These are phyloP conservation scores for Penicillium brasilianum DNA, from an alignment of 2,329 filamentous ascomycete genomes.

Conservation along the genomic window DNA sequence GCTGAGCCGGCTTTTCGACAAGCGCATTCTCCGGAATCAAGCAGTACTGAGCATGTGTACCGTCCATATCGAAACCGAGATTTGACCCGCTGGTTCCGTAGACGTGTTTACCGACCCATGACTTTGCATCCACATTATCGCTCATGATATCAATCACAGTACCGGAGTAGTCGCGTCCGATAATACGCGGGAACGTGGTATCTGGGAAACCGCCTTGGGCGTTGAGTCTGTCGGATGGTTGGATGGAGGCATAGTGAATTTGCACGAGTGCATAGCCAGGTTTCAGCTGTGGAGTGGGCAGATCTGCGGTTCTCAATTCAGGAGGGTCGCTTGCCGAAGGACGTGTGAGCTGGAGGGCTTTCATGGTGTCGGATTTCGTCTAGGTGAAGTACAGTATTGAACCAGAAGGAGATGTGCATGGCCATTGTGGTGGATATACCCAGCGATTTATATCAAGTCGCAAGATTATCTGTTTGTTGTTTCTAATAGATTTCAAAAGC, in stretches of 20 bases:
- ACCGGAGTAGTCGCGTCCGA: slow-evolving; percentile 41
- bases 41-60: slow-evolving; percentile 36
- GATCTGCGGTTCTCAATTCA: neutral
- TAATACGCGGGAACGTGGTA: slow-evolving; percentile 35
- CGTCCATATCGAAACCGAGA: slow-evolving; percentile 34
- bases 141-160: slow-evolving; percentile 29
- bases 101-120: slow-evolving; percentile 33
- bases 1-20: slow-evolving; percentile 26
- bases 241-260: slow-evolving; percentile 34
- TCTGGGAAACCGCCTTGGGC: slow-evolving; percentile 38
- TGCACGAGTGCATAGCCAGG: slow-evolving; percentile 33
- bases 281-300: slow-evolving; percentile 25
- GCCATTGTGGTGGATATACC: neutral
- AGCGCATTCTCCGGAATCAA: slow-evolving; percentile 26
- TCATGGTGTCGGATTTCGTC: slow-evolving; percentile 17
- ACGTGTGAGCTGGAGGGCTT: slow-evolving; percentile 16
- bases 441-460: neutral
- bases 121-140: slow-evolving; percentile 16
- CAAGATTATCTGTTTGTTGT: neutral
- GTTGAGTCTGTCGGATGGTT: slow-evolving; percentile 40
- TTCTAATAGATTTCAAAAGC: neutral
- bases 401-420: neutral
- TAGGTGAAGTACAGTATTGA: neutral
- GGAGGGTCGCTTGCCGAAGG: neutral
- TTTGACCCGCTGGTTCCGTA: slow-evolving; percentile 37